Conservation (phyloP, 352 stramenopile genomes). For the Phytophthora hibernalis region DNA sequence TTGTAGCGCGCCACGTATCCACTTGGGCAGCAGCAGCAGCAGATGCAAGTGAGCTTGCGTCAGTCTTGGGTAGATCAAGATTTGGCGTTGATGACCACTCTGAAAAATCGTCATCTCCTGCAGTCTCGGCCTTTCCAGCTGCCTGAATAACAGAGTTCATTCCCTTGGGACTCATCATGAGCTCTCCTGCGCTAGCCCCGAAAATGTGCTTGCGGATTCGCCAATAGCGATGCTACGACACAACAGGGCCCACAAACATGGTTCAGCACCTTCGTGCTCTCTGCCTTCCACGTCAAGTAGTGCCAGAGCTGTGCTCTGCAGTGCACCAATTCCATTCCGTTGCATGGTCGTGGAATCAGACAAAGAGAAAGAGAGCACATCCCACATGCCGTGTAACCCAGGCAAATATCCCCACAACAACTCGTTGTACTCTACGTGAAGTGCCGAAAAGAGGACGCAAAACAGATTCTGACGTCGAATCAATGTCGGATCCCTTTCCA, state of each 20-base stretch:
- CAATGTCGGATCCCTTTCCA: conserved; percentile 74
- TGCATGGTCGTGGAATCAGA: conserved; percentile 29
- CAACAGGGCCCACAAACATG: conserved; percentile 78
- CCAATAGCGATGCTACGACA: conserved; percentile 84
- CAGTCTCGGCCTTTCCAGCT: conserved; percentile 18
- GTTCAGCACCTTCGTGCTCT: conserved; percentile 51
- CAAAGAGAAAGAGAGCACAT: conserved; percentile 58
- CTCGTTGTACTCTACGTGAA: conserved; percentile 74
- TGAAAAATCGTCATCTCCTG: conserved; percentile 24
- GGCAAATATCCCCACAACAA: conserved; percentile 72
- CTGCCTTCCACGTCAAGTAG: conserved; percentile 74
- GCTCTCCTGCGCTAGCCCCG: conserved; percentile 33
- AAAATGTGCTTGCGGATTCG: conserved; percentile 61
- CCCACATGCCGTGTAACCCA: conserved; percentile 73
- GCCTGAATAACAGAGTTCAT: conserved; percentile 32
- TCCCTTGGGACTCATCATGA: conserved; percentile 84
- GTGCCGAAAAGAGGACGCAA: conserved; percentile 78
- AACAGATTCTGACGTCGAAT: conserved; percentile 70
- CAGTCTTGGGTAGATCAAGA: conserved; percentile 33
- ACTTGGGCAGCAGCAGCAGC: conserved; percentile 62
- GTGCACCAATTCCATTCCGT: conserved; percentile 45
- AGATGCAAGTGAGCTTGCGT: conserved; percentile 39
- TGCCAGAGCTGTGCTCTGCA: conserved; percentile 67
- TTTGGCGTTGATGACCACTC: conserved; percentile 25
- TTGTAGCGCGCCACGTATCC: conserved; percentile 78